Evolutionary conservation across 2,329 filamentous ascomycete species (phyloP).

Genomic region (Venturia carpophila): DNA sequence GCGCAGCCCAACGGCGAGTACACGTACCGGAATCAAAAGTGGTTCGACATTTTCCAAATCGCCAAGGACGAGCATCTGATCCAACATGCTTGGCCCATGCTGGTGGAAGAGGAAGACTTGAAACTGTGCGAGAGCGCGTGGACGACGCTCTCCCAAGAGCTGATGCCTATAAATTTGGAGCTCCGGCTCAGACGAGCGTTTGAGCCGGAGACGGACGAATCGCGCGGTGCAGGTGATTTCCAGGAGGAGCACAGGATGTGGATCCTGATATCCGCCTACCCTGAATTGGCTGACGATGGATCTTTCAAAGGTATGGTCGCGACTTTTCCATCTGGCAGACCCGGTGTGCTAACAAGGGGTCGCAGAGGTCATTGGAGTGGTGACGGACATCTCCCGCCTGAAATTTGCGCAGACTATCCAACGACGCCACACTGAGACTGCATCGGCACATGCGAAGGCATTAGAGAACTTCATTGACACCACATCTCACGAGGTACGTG

Average conservation of each 20-base stretch:
- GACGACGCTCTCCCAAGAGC: not conserved
- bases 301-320: not conserved
- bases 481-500: conserved; percentile 18
- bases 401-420: conserved; percentile 17
- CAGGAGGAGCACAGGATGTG: conserved; percentile 22
- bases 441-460: conserved; percentile 15
- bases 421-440: conserved; percentile 8
- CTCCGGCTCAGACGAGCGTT: conserved; percentile 27
- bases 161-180: conserved; percentile 15
- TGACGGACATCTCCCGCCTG: conserved; percentile 14
- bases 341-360: not conserved
- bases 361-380: not conserved
- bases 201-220: conserved; percentile 24
- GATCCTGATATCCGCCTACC: conserved; percentile 26
- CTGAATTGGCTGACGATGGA: conserved; percentile 16
- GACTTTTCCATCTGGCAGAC: not conserved
- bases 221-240: not conserved
- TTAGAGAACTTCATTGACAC: conserved; percentile 23
- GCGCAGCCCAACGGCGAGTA: conserved; percentile 1
- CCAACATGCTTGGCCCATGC: conserved; percentile 19
- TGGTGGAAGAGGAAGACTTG: conserved; percentile 15
- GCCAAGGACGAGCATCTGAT: not conserved
- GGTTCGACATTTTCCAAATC: conserved; percentile 5
- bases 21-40: conserved; percentile 8
- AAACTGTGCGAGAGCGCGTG: conserved; percentile 8